Base-by-base conservation (phyloP, 139 green algal genomes). In the Volvox africanus region DNA sequence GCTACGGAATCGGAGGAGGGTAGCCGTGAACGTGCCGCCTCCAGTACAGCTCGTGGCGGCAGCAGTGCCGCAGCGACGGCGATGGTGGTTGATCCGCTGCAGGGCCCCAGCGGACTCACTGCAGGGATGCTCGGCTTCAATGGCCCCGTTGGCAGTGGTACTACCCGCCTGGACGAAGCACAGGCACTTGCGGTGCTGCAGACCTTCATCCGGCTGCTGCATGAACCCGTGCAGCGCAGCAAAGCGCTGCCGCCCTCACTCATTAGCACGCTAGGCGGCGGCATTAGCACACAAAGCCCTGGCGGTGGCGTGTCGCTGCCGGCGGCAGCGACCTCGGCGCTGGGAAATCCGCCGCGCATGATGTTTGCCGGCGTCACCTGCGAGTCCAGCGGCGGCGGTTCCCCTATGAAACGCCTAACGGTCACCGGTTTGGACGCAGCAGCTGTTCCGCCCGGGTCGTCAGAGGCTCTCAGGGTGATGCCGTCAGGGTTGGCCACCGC, bases 151-250 rank as follows among this genome's bases (percentile, higher is more conserved):
- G 71, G 24, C 71, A 79, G 35, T 30, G 75, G 81, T 33, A 30
- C 30, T 22, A 9, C 18, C 1, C 65, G 37, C 35, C 26, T 89
- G 36, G 22, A 36, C 13, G 86, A 84, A 21, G 20, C 22, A 22
- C 55, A 83, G n/a, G 86, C 86, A 32, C 73, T 90, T 30, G 50
- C n/a, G 50, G 86, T 90, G 86, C 19, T 90, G 26, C 86, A 62
- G 44, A 77, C 73, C 14, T 83, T 90, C 32, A 37, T 90, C 0
- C 50, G 73, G 73, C 86, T 90, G 73, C 50, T 90, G 73, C 86
- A 90, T 32, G 55, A 90, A 22, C 73, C 86, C 21, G 5, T 62
- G 36, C 50, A 24, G 19, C 71, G 67, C 17, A 28, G 36, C 67
- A 30, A 37, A 12, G 82, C 33, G 20, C 32, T 65, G 32, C 32